Percentiles rank a stretch among this genome's conserved stretches.
Conservation (phyloP, 371 early-diverging fungal genomes). For the Dinochytrium kinnereticum region DNA sequence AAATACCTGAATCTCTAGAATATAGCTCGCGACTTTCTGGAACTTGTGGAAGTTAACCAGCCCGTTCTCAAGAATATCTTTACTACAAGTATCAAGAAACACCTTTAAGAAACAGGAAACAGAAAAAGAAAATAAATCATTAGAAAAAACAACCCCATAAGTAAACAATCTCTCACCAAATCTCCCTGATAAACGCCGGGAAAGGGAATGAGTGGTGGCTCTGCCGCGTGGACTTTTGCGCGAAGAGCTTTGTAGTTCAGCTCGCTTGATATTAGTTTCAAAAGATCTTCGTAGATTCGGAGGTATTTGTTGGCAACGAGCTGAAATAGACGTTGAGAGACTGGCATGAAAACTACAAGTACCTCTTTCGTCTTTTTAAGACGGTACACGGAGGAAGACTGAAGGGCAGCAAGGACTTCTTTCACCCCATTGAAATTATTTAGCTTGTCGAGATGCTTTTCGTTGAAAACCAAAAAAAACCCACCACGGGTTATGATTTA, state of each 20-base stretch:
- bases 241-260: slow-evolving; percentile 61
- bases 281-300: slow-evolving; percentile 48
- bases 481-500: not conserved
- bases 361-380: slow-evolving; percentile 60
- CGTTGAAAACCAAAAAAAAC: too few relatives aligned
- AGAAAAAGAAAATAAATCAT: not conserved
- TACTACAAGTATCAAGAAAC: slow-evolving; percentile 57
- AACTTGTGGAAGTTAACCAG: slow-evolving; percentile 59
- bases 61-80: slow-evolving; percentile 49
- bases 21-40: slow-evolving; percentile 53
- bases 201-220: slow-evolving; percentile 64
- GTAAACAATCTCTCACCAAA: slow-evolving; percentile 39
- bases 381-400: slow-evolving; percentile 57
- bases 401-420: slow-evolving; percentile 60
- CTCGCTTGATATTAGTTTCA: slow-evolving; percentile 51
- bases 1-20: slow-evolving; percentile 60
- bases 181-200: slow-evolving; percentile 65
- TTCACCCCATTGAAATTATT: slow-evolving; percentile 65
- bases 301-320: slow-evolving; percentile 49
- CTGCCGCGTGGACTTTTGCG: slow-evolving; percentile 48
- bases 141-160: too few relatives aligned
- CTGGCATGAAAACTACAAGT: not conserved
- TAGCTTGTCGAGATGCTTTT: slow-evolving; percentile 53
- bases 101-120: slow-evolving; percentile 36
- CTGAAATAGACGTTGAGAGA: slow-evolving; percentile 16